Evolutionary conservation across 164 flowering plant species (phyloP).

Genomic region (Macadamia tetraphylla): DNA sequence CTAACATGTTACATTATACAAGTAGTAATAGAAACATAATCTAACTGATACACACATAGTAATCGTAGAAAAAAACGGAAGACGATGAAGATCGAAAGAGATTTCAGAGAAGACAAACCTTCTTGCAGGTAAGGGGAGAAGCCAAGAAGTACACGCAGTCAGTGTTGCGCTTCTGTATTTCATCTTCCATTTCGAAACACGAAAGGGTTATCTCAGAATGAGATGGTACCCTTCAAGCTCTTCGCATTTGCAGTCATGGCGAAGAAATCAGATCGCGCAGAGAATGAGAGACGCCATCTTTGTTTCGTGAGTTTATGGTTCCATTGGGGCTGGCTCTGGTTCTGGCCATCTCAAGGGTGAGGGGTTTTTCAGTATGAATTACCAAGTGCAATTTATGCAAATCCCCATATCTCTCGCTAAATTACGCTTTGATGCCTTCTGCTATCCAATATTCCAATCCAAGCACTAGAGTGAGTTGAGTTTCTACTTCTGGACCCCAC

Average conservation of each 20-base stretch:
- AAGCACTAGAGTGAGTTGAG: no score
- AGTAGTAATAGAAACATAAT: not conserved
- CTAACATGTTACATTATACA: not conserved
- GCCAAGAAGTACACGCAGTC: slow-evolving; percentile 87
- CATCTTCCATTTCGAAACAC: slow-evolving; percentile 42
- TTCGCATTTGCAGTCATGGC: slow-evolving; percentile 7
- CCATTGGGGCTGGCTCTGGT: slow-evolving; percentile 6
- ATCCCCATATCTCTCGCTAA: no score
- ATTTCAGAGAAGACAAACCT: slow-evolving; percentile 29
- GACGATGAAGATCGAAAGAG: not conserved
- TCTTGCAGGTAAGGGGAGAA: slow-evolving; percentile 91
- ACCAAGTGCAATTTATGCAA: no score
- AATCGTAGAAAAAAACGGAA: not conserved
- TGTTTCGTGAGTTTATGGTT: slow-evolving; percentile 1
- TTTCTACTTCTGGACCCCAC: no score
- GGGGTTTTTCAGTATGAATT: no score
- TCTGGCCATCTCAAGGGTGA: not conserved
- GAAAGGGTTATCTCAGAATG: not conserved
- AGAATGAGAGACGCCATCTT: slow-evolving; percentile 1
- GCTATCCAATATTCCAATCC: no score
- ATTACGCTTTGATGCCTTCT: no score
- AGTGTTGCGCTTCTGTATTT: slow-evolving; percentile 48
- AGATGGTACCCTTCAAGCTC: not conserved
- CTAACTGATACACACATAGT: not conserved
- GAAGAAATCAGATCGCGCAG: slow-evolving; percentile 1